A percentile compares a stretch with the other conserved stretches of the same genome.
These are phyloP conservation scores for Peronospora tabacina DNA, from an alignment of 352 stramenopile genomes.

Conservation along the genomic window DNA sequence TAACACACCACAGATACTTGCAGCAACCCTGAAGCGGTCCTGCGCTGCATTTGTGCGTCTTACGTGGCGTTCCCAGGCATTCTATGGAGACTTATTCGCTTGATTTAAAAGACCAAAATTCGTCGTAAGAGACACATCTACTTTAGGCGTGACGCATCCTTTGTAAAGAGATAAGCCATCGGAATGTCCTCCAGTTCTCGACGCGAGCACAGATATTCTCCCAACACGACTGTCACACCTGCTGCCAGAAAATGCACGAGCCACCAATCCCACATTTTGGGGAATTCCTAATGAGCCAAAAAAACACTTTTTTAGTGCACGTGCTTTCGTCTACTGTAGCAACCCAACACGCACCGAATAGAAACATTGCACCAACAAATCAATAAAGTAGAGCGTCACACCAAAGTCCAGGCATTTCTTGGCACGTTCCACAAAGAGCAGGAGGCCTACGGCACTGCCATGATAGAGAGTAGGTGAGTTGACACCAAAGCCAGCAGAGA, in stretches of 20 bases:
- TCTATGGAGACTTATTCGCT: not conserved
- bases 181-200: conserved; percentile 85
- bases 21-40: conserved; percentile 3
- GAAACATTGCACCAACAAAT: conserved; percentile 72
- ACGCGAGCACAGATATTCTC: conserved; percentile 83
- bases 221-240: conserved; percentile 71
- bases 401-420: conserved; percentile 90
- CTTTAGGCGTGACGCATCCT: conserved; percentile 44
- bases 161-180: conserved; percentile 82
- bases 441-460: conserved; percentile 57
- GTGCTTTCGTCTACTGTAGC: not conserved
- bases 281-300: conserved; percentile 53
- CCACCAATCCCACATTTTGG: conserved; percentile 85
- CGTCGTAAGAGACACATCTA: not conserved
- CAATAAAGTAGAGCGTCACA: conserved; percentile 84
- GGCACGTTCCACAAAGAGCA: conserved; percentile 78
- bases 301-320: not conserved
- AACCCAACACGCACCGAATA: conserved; percentile 50
- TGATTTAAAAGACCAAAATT: not conserved
- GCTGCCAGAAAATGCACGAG: conserved; percentile 61
- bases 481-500: not conserved
- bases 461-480: not conserved
- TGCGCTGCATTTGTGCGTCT: conserved; percentile 13
- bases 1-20: conserved; percentile 6
- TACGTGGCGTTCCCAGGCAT: too few relatives aligned